These are phyloP conservation scores for Neoarthrinium moseri DNA, from an alignment of 2,329 filamentous ascomycete genomes.

Conservation along the genomic window DNA sequence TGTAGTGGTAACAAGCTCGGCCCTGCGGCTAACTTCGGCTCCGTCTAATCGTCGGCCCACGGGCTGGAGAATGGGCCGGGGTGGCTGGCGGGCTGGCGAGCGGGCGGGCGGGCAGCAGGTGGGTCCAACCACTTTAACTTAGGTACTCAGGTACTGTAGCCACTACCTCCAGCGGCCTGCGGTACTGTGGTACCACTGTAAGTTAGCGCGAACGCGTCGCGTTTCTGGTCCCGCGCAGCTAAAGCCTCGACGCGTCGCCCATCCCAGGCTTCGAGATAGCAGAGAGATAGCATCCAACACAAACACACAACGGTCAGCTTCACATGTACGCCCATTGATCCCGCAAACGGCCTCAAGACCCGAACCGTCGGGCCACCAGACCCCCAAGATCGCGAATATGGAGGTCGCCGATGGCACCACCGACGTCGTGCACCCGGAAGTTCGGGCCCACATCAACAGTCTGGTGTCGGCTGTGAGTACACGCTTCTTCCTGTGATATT, in stretches of 20 bases:
- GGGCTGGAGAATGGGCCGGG: not conserved
- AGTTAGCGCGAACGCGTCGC: slow-evolving; percentile 10
- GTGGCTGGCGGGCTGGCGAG: not conserved
- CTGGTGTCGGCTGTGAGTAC: slow-evolving; percentile 83
- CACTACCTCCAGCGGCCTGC: not conserved
- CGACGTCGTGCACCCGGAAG: slow-evolving; percentile 82
- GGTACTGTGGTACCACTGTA: not conserved
- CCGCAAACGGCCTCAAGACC: no score
- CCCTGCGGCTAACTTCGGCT: slow-evolving; percentile 13
- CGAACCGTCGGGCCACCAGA: no score
- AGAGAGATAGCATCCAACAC: not conserved
- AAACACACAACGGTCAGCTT: slow-evolving; percentile 2
- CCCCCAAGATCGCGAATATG: slow-evolving; percentile 46
- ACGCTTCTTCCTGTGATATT: not conserved
- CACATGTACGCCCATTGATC: no score
- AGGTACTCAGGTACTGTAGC: not conserved
- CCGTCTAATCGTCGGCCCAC: not conserved
- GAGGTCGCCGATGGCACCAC: slow-evolving; percentile 49
- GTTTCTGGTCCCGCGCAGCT: not conserved
- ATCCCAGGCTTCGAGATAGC: no score
- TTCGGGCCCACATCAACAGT: slow-evolving; percentile 89
- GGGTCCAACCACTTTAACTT: slow-evolving; percentile 10
- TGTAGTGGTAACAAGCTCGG: slow-evolving; percentile 7
- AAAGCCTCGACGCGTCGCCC: not conserved
- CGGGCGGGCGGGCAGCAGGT: not conserved